Conservation (phyloP, 805 yeast genomes). For the Naumovozyma castellii region DNA sequence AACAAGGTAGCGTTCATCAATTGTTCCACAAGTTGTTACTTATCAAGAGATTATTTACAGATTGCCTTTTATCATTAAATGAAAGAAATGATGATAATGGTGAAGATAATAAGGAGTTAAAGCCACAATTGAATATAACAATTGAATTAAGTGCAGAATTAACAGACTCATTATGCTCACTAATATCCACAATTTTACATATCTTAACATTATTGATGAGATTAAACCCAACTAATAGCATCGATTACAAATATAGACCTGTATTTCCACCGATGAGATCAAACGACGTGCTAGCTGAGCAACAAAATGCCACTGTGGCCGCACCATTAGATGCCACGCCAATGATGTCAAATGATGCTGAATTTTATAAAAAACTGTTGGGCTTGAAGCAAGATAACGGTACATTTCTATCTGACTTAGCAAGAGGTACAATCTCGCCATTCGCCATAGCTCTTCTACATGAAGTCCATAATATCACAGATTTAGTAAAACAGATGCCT, state of each 20-base stretch:
- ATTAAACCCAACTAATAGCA: conserved; percentile 25
- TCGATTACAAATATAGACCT: conserved; percentile 21
- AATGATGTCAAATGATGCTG: conserved; percentile 8
- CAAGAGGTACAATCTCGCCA: conserved; percentile 24
- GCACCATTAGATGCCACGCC: not conserved
- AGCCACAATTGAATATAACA: not conserved
- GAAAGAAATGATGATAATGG: conserved; percentile 3
- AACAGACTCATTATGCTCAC: conserved; percentile 13
- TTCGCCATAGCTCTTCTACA: conserved; percentile 20
- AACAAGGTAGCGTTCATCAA: not conserved
- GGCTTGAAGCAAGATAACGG: conserved; percentile 17
- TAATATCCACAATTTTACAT: conserved; percentile 19
- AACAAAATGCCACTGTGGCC: not conserved
- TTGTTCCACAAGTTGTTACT: conserved; percentile 14
- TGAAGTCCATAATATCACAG: conserved; percentile 23
- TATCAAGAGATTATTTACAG: conserved; percentile 14
- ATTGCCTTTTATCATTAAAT: conserved; percentile 11
- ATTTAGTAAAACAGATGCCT: conserved; percentile 25
- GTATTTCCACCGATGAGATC: not conserved
- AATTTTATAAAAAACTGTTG: conserved; percentile 23
- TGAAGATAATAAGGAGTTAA: not conserved
- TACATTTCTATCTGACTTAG: conserved; percentile 7
- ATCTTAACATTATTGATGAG: conserved; percentile 20
- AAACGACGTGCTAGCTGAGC: not conserved
- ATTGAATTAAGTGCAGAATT: conserved; percentile 10